phyloP scores from a whole-genome alignment of 2,329 filamentous ascomycete genomes.

The Claviceps cyperi region DNA sequence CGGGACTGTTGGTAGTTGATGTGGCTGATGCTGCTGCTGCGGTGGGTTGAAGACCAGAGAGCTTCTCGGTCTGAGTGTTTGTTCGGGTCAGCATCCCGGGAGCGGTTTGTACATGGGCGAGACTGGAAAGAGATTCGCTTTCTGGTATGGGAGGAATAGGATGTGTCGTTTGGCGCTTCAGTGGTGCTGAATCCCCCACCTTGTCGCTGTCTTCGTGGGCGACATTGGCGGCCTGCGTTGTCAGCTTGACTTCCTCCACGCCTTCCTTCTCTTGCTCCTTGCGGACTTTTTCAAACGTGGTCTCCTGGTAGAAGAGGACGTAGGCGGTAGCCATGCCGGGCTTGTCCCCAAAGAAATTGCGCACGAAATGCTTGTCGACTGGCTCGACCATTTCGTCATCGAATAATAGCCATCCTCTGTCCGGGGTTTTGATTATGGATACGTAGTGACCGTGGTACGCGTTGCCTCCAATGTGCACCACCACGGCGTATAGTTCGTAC shows the following conservation, averaged over 20 bases:
- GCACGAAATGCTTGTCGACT: slow-evolving; percentile 89
- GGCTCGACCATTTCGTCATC: slow-evolving; percentile 98
- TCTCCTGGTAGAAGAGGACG: slow-evolving; percentile 96
- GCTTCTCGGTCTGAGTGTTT: slow-evolving; percentile 5
- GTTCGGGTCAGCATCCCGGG: slow-evolving; percentile 24
- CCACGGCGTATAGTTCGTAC: slow-evolving; percentile 93
- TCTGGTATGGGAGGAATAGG: slow-evolving; percentile 31
- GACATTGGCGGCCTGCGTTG: slow-evolving; percentile 41
- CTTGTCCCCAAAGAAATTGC: slow-evolving; percentile 93
- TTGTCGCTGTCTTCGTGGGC: slow-evolving; percentile 33
- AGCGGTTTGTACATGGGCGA: slow-evolving; percentile 54
- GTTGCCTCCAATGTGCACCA: slow-evolving; percentile 92
- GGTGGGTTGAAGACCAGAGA: slow-evolving; percentile 4
- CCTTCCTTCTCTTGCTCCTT: slow-evolving; percentile 77
- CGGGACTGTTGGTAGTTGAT: slow-evolving; percentile 2
- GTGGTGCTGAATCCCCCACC: slow-evolving; percentile 23
- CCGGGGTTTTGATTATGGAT: slow-evolving; percentile 92
- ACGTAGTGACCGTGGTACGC: slow-evolving; percentile 98
- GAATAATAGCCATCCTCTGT: slow-evolving; percentile 89
- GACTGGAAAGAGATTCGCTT: slow-evolving; percentile 37
- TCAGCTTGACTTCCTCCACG: slow-evolving; percentile 43
- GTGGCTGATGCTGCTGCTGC: neutral
- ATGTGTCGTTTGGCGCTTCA: slow-evolving; percentile 37
- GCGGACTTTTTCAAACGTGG: slow-evolving; percentile 48
- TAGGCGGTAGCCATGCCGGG: slow-evolving; percentile 87